Base-by-base conservation (phyloP, 2,329 filamentous ascomycete species). In the Immersiporthe knoxdaviesiana region DNA sequence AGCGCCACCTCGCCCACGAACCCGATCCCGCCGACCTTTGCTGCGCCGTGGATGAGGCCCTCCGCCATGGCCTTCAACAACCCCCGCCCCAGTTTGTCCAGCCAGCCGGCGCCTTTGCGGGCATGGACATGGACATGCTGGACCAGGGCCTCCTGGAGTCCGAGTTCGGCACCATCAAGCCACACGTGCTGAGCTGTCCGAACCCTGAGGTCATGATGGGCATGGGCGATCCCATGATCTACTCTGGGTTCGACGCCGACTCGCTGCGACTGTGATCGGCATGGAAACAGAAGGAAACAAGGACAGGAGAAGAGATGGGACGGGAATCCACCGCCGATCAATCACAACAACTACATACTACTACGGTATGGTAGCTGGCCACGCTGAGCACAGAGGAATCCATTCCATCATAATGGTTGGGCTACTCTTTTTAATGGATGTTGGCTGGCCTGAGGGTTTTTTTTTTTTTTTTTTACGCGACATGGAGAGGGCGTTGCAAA, bases 171-270 rank as follows among this genome's bases (percentile, higher is more conserved):
- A 84, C 82, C 35, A 84, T 88, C 72, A 87, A 88, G 79, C 85
- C 85, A 16, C 84, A 87, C 68, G 81, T 85, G 59, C 78, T 88
- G 58, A 83, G 83, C 50, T 84, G 84, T 72, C 78, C 82, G 56
- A 85, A 86, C 65, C 81, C 84, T 1, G 85, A 87, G 59, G 83
- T 85, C 10, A 88, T 88, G 85, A 80, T 88, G 75, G 84, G 85
- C 24, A 82, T 87, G 74, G 83, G 82, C 24, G 86, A 88, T 71
- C 85, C 86, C 1, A 88, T 88, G 85, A 87, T 88, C 68, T 88
- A 84, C 73, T 80, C 82, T 3, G 83, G 84, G 59, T 87, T 83
- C 74, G 84, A 85, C 68, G 79, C 78, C 68, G 83, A 85, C 63
- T 71, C 76, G 27, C 77, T 84, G 75, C 76, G 81, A 70, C 75